Evolutionary conservation across 352 stramenopile species (phyloP).

Genomic region (Phytopythium boreale): DNA sequence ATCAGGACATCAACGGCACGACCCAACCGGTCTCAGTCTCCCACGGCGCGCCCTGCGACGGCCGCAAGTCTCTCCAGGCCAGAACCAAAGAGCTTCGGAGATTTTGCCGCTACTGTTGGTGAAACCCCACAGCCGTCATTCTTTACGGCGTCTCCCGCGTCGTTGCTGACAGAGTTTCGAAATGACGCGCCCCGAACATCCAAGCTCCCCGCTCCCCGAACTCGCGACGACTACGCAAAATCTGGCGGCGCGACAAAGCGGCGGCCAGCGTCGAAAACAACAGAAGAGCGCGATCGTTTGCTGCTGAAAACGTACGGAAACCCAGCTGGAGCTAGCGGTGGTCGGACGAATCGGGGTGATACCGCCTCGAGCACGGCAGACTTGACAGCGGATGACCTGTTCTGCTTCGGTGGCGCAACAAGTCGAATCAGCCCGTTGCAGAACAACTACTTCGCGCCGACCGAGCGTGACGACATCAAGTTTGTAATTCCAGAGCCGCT

Average conservation of each 20-base stretch:
- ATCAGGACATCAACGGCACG: slow-evolving; percentile 17
- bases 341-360: background rate
- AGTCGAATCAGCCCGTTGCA: slow-evolving; percentile 31
- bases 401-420: slow-evolving; percentile 9
- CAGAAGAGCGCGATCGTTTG: slow-evolving; percentile 39
- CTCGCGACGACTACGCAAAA: slow-evolving; percentile 34
- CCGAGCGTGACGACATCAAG: slow-evolving; percentile 21
- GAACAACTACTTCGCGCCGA: slow-evolving; percentile 39
- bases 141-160: slow-evolving; percentile 33
- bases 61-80: slow-evolving; percentile 13
- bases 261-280: slow-evolving; percentile 27
- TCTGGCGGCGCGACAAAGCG: slow-evolving; percentile 25
- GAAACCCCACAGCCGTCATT: slow-evolving; percentile 20
- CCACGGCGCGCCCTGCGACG: slow-evolving; percentile 23
- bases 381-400: background rate
- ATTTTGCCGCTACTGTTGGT: slow-evolving; percentile 22
- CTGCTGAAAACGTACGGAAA: slow-evolving; percentile 54
- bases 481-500: slow-evolving; percentile 58
- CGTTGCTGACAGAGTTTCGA: slow-evolving; percentile 21
- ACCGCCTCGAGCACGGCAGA: background rate
- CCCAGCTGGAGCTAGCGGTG: background rate
- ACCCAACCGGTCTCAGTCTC: slow-evolving; percentile 26
- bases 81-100: slow-evolving; percentile 19
- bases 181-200: slow-evolving; percentile 17
- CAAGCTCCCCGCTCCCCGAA: slow-evolving; percentile 35